These are phyloP conservation scores for Falciphora oryzae DNA, from an alignment of 2,329 filamentous ascomycete genomes.

Conservation along the genomic window DNA sequence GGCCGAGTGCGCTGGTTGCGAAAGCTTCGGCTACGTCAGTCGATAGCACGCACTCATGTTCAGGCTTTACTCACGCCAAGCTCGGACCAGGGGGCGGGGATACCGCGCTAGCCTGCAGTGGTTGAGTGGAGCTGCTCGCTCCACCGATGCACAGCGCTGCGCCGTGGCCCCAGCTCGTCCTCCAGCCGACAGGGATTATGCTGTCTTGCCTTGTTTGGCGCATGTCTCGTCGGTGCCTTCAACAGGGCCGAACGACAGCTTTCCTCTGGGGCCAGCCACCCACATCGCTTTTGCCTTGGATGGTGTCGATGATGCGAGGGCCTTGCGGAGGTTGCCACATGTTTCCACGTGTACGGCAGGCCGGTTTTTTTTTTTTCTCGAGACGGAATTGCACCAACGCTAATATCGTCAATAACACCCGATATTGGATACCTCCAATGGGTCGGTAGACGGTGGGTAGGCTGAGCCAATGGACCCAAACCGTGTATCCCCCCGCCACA, in stretches of 20 bases:
- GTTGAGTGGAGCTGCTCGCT: background rate
- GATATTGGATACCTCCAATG: background rate
- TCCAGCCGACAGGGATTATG: background rate
- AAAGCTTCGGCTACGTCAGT: constrained; percentile 9
- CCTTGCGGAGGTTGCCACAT: background rate
- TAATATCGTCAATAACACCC: no score
- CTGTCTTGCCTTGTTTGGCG: background rate
- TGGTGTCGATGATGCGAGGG: background rate
- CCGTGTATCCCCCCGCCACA: background rate
- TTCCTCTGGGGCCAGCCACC: background rate
- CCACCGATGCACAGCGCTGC: background rate
- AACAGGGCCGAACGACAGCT: background rate
- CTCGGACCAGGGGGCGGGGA: background rate
- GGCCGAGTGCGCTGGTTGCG: background rate
- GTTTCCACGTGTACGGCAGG: background rate
- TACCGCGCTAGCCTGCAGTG: background rate
- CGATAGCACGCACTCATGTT: background rate
- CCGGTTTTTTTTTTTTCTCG: background rate
- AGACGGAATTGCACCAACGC: no score
- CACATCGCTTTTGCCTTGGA: background rate
- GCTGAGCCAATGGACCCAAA: background rate
- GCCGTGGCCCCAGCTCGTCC: no score
- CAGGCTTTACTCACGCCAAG: background rate
- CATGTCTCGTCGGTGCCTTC: background rate
- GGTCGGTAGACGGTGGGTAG: background rate